Evolutionary conservation across 192 early-diverging fungal species (phyloP), one percentile per base, ranked within the genome.

Genomic region (Paraglomus occultum): DNA sequence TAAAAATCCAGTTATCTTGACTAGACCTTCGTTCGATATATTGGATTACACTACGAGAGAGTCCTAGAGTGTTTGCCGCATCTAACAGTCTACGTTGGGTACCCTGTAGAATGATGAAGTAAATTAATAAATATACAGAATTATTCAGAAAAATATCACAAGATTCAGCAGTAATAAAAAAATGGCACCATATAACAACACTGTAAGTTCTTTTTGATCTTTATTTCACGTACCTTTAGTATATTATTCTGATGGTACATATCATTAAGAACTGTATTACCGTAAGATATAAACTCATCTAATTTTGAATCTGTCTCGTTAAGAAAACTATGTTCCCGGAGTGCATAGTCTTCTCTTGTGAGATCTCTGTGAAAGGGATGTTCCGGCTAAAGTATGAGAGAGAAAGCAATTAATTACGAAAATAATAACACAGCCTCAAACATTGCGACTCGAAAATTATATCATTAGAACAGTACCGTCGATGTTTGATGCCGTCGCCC

Each of bases 1-100:
- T 77, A 66, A 86, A 86, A 44, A 86, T 84, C 85, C 85, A 86
- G 38, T 82, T 86, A 71, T 86, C 85, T 60, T 86, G 81, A 43
- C 67, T 42, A 51, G 80, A 80, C 51, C 83, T 72, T 46, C 85
- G 76, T 58, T 86, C 85, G 70, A 86, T 84, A 65, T 79, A 79
- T 43, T 82, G 76, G 43, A 86, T 86, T 9, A 82, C 81, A 76
- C 80, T 84, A 58, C 81, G 81, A 18, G 85, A 86, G 49, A 86
- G 71, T 14, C 85, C 85, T 1, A 86, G 75, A n/a, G 81, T 79
- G 74, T 82, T 83, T 17, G 80, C 82, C 60, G 83, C 77, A 68
- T 86, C 85, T 70, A 82, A 64, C 23, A 86, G 74, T 63, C 78
- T 80, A 53, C 80, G 71, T 73, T 86, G 85, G 39, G 83, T 77